Conservation (phyloP, 345 rosid species). For the Leavenworthia alabamica region DNA sequence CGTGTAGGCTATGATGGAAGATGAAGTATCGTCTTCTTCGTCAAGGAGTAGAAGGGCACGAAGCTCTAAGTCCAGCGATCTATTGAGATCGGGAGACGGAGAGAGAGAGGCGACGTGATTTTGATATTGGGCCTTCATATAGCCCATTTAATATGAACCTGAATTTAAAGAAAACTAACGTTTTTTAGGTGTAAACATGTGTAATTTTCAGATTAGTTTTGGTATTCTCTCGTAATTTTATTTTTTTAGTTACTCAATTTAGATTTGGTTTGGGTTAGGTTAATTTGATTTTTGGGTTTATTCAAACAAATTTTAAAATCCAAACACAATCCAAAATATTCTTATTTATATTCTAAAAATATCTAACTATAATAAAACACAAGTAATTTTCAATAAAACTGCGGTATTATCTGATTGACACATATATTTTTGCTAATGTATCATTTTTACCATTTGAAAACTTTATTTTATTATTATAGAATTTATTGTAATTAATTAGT, state of each 20-base stretch:
- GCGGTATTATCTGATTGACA: too few species aligned
- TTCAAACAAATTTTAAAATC: too few species aligned
- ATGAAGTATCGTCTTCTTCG: slow-evolving; percentile 25
- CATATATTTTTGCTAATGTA: too few species aligned
- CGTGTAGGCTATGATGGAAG: background rate
- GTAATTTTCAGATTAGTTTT: background rate
- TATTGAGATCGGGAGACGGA: background rate
- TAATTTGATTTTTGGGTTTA: too few species aligned
- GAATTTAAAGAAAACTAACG: background rate
- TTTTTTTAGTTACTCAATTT: background rate
- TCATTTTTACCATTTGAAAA: too few species aligned
- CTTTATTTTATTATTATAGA: too few species aligned
- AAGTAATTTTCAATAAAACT: too few species aligned
- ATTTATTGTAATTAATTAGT: too few species aligned
- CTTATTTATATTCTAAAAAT: too few species aligned
- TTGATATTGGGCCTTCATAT: background rate
- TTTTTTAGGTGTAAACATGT: background rate
- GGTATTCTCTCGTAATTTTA: background rate
- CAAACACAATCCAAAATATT: too few species aligned
- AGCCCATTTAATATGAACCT: background rate
- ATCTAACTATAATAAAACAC: too few species aligned
- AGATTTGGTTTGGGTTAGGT: too few species aligned
- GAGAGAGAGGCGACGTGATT: background rate
- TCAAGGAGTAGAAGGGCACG: background rate
- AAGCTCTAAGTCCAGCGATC: slow-evolving; percentile 13